These are phyloP conservation scores for Pythium aristosporum DNA, from an alignment of 352 stramenopile species.

Conservation along the genomic window DNA sequence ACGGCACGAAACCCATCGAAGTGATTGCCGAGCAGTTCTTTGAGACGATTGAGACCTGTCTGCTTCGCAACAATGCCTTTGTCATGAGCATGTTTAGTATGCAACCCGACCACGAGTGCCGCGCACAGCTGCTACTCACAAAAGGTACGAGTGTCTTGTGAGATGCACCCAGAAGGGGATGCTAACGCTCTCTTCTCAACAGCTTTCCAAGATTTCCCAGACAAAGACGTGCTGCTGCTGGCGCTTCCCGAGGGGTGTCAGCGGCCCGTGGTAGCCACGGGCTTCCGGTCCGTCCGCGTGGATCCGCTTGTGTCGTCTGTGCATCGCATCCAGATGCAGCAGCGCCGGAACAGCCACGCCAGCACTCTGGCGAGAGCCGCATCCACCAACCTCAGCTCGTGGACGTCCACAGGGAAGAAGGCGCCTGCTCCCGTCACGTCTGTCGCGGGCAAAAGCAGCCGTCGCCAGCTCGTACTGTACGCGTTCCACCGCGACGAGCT, in stretches of 20 bases:
- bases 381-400: conserved; percentile 1
- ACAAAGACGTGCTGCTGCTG: conserved; percentile 60
- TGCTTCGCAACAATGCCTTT: conserved; percentile 64
- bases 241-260: conserved; percentile 45
- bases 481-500: conserved; percentile 67
- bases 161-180: not conserved
- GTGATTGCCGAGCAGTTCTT: conserved; percentile 56
- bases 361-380: not conserved
- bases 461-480: conserved; percentile 37
- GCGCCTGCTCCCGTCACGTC: not conserved
- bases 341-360: conserved; percentile 3
- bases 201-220: conserved; percentile 59
- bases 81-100: conserved; percentile 59
- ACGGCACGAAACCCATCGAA: conserved; percentile 55
- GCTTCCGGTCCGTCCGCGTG: conserved; percentile 42
- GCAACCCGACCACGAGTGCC: conserved; percentile 33
- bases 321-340: conserved; percentile 35
- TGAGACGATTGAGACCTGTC: conserved; percentile 42
- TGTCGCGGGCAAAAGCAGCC: conserved; percentile 2
- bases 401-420: conserved; percentile 1
- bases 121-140: conserved; percentile 49
- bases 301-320: conserved; percentile 45
- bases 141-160: conserved; percentile 35
- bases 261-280: conserved; percentile 40
- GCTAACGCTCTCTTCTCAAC: not conserved